Evolutionary conservation across 306 rosid species (phyloP).

Genomic region (Castanea mollissima): DNA sequence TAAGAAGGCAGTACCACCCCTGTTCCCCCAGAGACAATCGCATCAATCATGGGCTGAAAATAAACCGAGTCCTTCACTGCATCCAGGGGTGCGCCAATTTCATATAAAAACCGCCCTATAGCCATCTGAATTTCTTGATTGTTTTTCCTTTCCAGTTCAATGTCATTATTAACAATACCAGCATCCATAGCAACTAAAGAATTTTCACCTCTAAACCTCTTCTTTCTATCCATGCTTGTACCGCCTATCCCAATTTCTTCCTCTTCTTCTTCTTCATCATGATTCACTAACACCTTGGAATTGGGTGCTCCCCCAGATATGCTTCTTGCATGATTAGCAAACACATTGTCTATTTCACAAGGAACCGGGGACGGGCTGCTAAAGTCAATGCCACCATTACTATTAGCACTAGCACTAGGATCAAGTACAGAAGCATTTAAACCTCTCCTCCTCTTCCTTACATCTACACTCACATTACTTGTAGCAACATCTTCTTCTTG

Average conservation of each 20-base stretch:
- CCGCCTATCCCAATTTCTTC: constrained; percentile 36
- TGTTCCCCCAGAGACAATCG: constrained; percentile 62
- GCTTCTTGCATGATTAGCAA: constrained; percentile 43
- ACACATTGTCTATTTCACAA: constrained; percentile 30
- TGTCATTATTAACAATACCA: constrained; percentile 24
- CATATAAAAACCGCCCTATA: constrained; percentile 80
- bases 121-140: constrained; percentile 57
- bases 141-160: constrained; percentile 27
- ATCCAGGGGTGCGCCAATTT: constrained; percentile 77
- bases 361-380: constrained; percentile 18
- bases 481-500: constrained; percentile 15
- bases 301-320: constrained; percentile 32
- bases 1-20: constrained; percentile 50
- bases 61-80: constrained; percentile 67
- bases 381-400: neutral
- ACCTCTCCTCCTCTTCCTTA: constrained; percentile 13
- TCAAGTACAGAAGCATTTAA: constrained; percentile 4
- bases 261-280: constrained; percentile 51
- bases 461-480: neutral
- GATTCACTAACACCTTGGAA: constrained; percentile 32
- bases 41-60: constrained; percentile 83
- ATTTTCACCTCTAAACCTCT: too few relatives aligned
- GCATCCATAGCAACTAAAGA: constrained; percentile 8
- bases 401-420: constrained; percentile 5
- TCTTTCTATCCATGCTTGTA: constrained; percentile 30